phyloP scores from a whole-genome alignment of 1,284 basidiomycete genomes.

The Sphaerobolus stellatus region DNA sequence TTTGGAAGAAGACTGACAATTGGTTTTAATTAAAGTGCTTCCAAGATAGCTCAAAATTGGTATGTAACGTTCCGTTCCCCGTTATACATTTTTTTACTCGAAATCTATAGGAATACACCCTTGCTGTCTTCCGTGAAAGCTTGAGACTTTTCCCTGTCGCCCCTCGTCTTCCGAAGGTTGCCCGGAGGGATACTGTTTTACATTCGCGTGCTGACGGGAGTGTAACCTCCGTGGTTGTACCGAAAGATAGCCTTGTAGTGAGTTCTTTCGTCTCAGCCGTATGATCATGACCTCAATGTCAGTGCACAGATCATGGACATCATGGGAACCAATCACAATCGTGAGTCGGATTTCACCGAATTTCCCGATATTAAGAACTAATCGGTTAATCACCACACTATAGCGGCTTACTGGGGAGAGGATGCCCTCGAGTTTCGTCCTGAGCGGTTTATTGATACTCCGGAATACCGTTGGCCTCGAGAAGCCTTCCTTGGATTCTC shows the following conservation, averaged over 20 bases:
- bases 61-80: conserved; percentile 12
- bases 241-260: conserved; percentile 12
- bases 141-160: conserved; percentile 36
- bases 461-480: conserved; percentile 5
- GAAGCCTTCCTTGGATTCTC: conserved; percentile 40
- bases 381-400: background rate
- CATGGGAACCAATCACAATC: conserved; percentile 36
- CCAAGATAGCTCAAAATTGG: conserved; percentile 25
- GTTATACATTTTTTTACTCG: background rate
- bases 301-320: conserved; percentile 37
- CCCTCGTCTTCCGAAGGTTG: conserved; percentile 43
- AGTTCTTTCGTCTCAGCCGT: background rate
- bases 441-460: conserved; percentile 50
- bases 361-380: too few species aligned
- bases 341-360: conserved; percentile 22
- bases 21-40: conserved; percentile 26
- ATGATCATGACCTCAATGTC: background rate
- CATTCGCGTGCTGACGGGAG: conserved; percentile 1
- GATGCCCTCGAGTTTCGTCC: conserved; percentile 75
- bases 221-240: conserved; percentile 2
- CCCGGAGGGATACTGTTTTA: conserved; percentile 16
- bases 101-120: conserved; percentile 20
- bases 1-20: conserved; percentile 3
- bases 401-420: conserved; percentile 59
- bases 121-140: conserved; percentile 35